Percentiles rank a stretch among this genome's conserved stretches.
Evolutionary conservation across 768 basidiomycete genomes (phyloP).

Genomic region (Phlebiopsis flavidoalba): DNA sequence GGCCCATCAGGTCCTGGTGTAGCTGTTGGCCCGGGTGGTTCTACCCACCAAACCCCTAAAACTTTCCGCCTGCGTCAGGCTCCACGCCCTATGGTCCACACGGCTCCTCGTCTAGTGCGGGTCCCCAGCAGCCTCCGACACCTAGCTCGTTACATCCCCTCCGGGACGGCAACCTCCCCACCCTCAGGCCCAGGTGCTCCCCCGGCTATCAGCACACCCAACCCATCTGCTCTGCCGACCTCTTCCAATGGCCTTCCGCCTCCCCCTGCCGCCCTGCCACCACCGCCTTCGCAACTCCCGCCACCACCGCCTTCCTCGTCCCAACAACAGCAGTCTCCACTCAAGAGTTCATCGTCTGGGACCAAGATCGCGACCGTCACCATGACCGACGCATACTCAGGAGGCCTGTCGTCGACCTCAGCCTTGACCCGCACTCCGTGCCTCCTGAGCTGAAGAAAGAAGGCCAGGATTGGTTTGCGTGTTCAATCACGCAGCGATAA

Average conservation of each 20-base stretch:
- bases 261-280: conserved; percentile 7
- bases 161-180: conserved; percentile 1
- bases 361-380: conserved; percentile 3
- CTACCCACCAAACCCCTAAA: conserved; percentile 11
- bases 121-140: conserved; percentile 7
- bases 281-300: conserved; percentile 4
- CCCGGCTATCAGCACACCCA: background rate
- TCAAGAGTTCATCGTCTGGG: too few relatives aligned
- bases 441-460: conserved; percentile 62
- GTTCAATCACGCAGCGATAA: conserved; percentile 63
- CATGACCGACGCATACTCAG: conserved; percentile 8
- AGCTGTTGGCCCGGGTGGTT: background rate
- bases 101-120: background rate
- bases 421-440: conserved; percentile 36
- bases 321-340: background rate
- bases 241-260: conserved; percentile 1
- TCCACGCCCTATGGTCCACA: background rate
- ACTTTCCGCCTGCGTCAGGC: conserved; percentile 6
- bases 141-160: background rate
- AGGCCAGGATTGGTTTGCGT: conserved; percentile 87
- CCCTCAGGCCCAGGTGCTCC: conserved; percentile 1
- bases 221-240: conserved; percentile 1
- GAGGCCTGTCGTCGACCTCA: conserved; percentile 12
- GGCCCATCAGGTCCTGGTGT: background rate
- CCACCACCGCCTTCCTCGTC: background rate